Base-by-base conservation (phyloP, 805 yeast species). In the Metschnikowia dekortorum region DNA sequence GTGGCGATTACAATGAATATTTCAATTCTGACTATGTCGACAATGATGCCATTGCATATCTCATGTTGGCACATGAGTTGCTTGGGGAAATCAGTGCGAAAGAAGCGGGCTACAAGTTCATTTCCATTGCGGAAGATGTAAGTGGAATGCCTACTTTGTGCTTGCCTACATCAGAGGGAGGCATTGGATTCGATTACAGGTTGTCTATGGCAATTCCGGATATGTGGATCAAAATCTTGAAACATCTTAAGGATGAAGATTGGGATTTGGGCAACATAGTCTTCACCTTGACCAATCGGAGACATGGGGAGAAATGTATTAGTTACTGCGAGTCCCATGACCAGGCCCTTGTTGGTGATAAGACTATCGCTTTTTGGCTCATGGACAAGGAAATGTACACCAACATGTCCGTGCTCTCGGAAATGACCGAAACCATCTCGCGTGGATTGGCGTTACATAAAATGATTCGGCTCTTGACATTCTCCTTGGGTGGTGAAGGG, bases 351-450 rank as follows among this genome's bases (percentile, higher is more conserved):
- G 99, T 92, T 22, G 99, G 99, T 47, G 99, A 92, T 66, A 92
- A 92, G 67, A 89, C 97, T 2, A 71, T 92, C 52, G 98, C 98
- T 0, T 92, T 92, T 64, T 94, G 99, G 99, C 77, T 92, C 50
- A 92, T 92, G 98, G 99, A 92, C 70, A 90, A 92, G 55, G 96
- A 91, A 58, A 91, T 92, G 98, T 92, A 92, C 69, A 92, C 97
- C 34, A 84, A 90, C 69, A 92, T 92, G 99, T 85, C 95, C 13
- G 76, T 76, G 1, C 63, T 91, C 41, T 72, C 89, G 1, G 87
- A 84, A 48, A 72, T 85, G 46, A 86, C 96, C 1, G 86, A 87
- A 3, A 79, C 85, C 10, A 77, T 92, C 55, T 96, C 90, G 61
- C 81, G 99, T 56, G 99, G 99, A 34, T 70, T 94, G 39, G 83